Conservation (phyloP, 345 rosid genomes). For the Hypericum perforatum region DNA sequence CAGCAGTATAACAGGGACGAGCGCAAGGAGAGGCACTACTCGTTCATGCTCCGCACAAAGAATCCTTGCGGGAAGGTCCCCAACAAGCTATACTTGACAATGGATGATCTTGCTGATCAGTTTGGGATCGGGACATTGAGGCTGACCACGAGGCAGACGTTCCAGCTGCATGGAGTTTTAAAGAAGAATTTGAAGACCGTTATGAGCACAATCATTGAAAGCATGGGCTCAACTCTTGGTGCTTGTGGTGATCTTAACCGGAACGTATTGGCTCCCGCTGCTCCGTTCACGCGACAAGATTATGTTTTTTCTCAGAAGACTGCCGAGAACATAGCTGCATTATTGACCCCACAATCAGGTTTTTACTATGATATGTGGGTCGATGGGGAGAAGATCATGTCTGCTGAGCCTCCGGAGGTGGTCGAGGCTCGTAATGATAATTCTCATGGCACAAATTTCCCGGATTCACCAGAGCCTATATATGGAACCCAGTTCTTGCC, state of each 20-base stretch:
- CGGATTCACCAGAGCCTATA: slow-evolving; percentile 88
- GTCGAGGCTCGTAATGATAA: slow-evolving; percentile 86
- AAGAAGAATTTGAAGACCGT: slow-evolving; percentile 91
- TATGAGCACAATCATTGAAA: slow-evolving; percentile 71
- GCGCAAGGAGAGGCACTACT: slow-evolving; percentile 73
- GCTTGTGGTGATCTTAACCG: slow-evolving; percentile 98
- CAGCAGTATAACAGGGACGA: slow-evolving; percentile 96
- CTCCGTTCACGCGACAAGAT: slow-evolving; percentile 67
- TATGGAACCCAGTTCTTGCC: slow-evolving; percentile 97
- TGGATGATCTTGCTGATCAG: slow-evolving; percentile 97
- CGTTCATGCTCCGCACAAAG: slow-evolving; percentile 96
- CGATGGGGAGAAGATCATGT: slow-evolving; percentile 85
- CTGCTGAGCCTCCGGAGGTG: slow-evolving; percentile 90
- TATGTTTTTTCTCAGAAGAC: slow-evolving; percentile 77
- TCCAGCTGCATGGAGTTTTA: slow-evolving; percentile 94
- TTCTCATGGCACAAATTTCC: slow-evolving; percentile 88
- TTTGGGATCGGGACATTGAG: slow-evolving; percentile 94
- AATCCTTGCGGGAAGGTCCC: slow-evolving; percentile 86
- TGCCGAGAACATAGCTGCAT: slow-evolving; percentile 83
- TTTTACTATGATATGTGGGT: slow-evolving; percentile 99
- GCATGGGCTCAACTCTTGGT: slow-evolving; percentile 94
- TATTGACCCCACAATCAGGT: slow-evolving; percentile 94
- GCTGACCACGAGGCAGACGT: slow-evolving; percentile 91
- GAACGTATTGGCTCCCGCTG: slow-evolving; percentile 93
- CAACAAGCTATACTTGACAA: slow-evolving; percentile 65